Percentiles rank a stretch among this genome's conserved stretches.
Conservation (phyloP, 2,329 filamentous ascomycete species). For the Cryphonectria carpinicola region DNA sequence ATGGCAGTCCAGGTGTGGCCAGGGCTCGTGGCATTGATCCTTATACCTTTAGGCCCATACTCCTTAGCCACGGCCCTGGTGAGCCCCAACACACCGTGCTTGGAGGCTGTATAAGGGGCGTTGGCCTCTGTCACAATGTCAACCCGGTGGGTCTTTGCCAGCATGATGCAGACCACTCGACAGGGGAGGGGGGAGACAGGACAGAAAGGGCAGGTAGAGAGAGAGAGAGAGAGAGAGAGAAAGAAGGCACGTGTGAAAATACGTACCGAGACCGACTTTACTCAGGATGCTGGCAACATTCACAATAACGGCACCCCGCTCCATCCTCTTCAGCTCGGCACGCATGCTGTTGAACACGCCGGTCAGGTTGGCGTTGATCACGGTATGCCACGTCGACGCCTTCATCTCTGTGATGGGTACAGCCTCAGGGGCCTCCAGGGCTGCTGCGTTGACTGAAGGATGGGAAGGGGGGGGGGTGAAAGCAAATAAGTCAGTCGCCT, state of each 20-base stretch:
- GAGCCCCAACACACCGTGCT: slow-evolving; percentile 39
- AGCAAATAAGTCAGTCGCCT: background rate
- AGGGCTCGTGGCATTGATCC: slow-evolving; percentile 34
- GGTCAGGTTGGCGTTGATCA: slow-evolving; percentile 1
- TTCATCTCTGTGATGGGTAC: background rate
- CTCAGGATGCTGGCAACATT: slow-evolving; percentile 1
- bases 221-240: background rate
- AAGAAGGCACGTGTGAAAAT: background rate
- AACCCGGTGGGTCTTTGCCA: background rate
- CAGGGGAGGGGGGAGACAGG: background rate
- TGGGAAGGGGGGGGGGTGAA: too few relatives aligned
- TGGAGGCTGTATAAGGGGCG: slow-evolving; percentile 37
- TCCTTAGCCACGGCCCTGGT: slow-evolving; percentile 39
- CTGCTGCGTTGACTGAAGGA: background rate
- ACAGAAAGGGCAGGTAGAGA: background rate
- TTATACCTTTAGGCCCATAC: slow-evolving; percentile 33
- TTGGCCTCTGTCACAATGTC: background rate
- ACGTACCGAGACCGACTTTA: background rate
- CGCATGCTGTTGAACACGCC: background rate
- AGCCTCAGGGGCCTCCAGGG: slow-evolving; percentile 1
- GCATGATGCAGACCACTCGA: background rate
- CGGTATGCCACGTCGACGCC: background rate
- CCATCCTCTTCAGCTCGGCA: slow-evolving; percentile 3
- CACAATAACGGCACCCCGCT: background rate
- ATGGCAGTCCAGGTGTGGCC: slow-evolving; percentile 4